These are phyloP conservation scores for Fusarium tjaetaba DNA, from an alignment of 2,329 filamentous ascomycete genomes.

Conservation along the genomic window DNA sequence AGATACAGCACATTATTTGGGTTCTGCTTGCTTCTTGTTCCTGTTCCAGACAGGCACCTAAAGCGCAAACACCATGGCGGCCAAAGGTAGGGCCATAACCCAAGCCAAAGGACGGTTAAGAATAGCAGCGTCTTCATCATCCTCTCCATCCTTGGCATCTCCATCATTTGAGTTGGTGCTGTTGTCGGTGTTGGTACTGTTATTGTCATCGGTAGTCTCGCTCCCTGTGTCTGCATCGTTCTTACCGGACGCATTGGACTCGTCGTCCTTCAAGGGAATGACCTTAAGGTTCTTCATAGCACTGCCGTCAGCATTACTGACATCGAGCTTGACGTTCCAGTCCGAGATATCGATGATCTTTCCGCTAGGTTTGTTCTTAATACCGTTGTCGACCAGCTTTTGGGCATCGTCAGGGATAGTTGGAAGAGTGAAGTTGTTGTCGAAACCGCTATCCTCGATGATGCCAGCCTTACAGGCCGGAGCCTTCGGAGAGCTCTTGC, in stretches of 20 bases:
- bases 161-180: slow-evolving; percentile 28
- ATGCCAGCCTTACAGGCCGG: slow-evolving; percentile 73
- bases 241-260: slow-evolving; percentile 58
- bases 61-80: slow-evolving; percentile 50
- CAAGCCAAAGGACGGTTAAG: slow-evolving; percentile 46
- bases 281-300: slow-evolving; percentile 59
- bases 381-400: slow-evolving; percentile 79
- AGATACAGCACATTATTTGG: slow-evolving; percentile 22
- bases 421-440: slow-evolving; percentile 82
- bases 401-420: slow-evolving; percentile 72
- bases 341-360: slow-evolving; percentile 75
- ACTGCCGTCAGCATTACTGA: slow-evolving; percentile 55
- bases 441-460: slow-evolving; percentile 75
- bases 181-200: slow-evolving; percentile 32
- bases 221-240: slow-evolving; percentile 52
- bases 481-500: slow-evolving; percentile 59
- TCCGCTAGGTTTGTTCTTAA: slow-evolving; percentile 70
- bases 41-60: slow-evolving; percentile 6
- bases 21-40: not conserved
- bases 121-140: slow-evolving; percentile 45
- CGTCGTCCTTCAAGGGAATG: slow-evolving; percentile 55
- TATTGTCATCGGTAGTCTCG: slow-evolving; percentile 36
- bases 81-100: slow-evolving; percentile 48
- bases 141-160: slow-evolving; percentile 43
- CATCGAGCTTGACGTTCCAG: slow-evolving; percentile 63